These are phyloP conservation scores for Hypoxylon sp. DNA, from an alignment of 2,329 filamentous ascomycete species.

Conservation along the genomic window DNA sequence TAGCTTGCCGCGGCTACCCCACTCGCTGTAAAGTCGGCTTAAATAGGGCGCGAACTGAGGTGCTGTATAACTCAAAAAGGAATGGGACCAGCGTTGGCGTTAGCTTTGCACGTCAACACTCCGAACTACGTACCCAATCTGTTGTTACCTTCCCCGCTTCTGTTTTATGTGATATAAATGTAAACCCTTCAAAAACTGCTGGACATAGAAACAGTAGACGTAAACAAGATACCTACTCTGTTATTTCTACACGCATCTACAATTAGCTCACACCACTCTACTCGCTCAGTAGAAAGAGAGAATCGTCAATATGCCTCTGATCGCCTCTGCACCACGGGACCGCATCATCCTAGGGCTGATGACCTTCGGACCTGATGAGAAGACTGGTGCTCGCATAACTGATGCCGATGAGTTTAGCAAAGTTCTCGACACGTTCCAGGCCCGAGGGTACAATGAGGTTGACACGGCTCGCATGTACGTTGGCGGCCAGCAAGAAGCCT, in stretches of 20 bases:
- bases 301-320: slow-evolving; percentile 55
- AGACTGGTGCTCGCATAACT: slow-evolving; percentile 75
- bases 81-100: too few relatives aligned
- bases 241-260: too few relatives aligned
- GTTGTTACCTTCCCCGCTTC: slow-evolving; percentile 26
- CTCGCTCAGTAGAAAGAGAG: background rate
- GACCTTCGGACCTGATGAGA: slow-evolving; percentile 77
- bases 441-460: slow-evolving; percentile 82
- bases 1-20: slow-evolving; percentile 12
- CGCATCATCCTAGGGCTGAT: slow-evolving; percentile 85
- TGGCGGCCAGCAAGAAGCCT: slow-evolving; percentile 78
- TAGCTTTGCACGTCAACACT: slow-evolving; percentile 18
- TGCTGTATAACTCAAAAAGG: too few relatives aligned
- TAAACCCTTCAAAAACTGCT: background rate
- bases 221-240: background rate
- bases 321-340: slow-evolving; percentile 59
- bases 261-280: too few relatives aligned
- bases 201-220: too few relatives aligned
- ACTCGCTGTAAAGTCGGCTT: slow-evolving; percentile 6
- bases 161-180: too few relatives aligned
- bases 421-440: slow-evolving; percentile 77
- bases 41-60: too few relatives aligned
- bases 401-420: slow-evolving; percentile 71
- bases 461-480: slow-evolving; percentile 84
- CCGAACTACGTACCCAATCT: background rate